Percentiles rank a stretch among this genome's conserved stretches.
These are phyloP conservation scores for Handroanthus guayacan DNA, from an alignment of 257 asterid genomes.

Conservation along the genomic window DNA sequence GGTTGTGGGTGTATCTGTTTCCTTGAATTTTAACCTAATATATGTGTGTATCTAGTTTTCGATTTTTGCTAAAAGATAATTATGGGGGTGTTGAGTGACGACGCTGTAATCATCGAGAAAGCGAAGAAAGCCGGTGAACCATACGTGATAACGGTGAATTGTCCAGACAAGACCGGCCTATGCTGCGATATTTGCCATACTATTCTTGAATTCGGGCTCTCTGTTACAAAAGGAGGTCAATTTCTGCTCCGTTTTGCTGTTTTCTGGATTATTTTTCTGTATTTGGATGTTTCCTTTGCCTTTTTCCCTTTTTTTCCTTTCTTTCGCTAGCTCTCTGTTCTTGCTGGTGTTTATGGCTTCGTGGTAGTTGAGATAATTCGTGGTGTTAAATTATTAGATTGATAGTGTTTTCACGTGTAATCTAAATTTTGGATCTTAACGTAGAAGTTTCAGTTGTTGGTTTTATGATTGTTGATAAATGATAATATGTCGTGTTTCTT, in stretches of 20 bases:
- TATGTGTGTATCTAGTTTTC: neutral
- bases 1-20: neutral
- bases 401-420: neutral
- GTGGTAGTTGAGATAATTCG: neutral
- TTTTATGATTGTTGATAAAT: neutral
- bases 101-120: slow-evolving; percentile 3
- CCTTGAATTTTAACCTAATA: neutral
- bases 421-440: neutral
- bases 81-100: neutral
- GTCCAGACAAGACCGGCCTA: slow-evolving; percentile 60
- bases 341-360: neutral
- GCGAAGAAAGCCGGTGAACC: neutral
- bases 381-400: neutral
- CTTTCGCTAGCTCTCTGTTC: neutral
- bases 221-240: slow-evolving; percentile 47
- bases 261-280: neutral
- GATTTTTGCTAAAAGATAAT: neutral
- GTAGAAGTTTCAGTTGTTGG: neutral
- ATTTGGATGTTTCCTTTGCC: neutral
- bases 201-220: slow-evolving; percentile 56
- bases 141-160: slow-evolving; percentile 25
- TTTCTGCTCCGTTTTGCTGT: neutral
- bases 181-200: slow-evolving; percentile 61
- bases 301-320: neutral
- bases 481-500: neutral